Evolutionary conservation across 1,139 yeast species (phyloP).

Genomic region (Yamadazyma dushanensis): DNA sequence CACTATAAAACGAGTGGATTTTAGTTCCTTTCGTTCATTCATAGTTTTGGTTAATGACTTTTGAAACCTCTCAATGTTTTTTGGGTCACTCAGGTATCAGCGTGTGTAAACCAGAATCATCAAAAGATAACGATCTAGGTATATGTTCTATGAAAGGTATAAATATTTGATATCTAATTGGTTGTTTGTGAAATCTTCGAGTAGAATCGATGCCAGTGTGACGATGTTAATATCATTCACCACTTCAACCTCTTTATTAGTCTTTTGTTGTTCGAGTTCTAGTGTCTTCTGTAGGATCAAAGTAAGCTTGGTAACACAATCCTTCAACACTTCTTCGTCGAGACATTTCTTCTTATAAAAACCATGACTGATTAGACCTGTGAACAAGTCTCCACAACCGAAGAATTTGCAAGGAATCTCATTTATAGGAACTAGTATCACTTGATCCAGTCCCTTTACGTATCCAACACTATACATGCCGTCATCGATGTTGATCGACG

Average conservation of each 20-base stretch:
- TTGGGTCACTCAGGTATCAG: conserved; percentile 1
- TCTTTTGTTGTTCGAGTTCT: conserved; percentile 21
- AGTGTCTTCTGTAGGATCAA: conserved; percentile 30
- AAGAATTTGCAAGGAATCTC: conserved; percentile 39
- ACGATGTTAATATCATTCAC: conserved; percentile 31
- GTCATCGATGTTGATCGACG: conserved; percentile 34
- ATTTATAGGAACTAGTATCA: conserved; percentile 31
- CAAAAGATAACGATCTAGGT: no score
- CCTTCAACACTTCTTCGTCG: conserved; percentile 27
- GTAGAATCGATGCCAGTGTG: conserved; percentile 10
- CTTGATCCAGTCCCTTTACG: conserved; percentile 9
- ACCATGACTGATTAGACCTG: conserved; percentile 38
- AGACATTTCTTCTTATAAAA: conserved; percentile 23
- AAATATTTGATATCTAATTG: not conserved
- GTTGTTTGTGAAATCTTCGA: not conserved
- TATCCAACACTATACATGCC: conserved; percentile 37
- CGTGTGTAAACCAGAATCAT: not conserved
- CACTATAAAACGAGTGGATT: not conserved
- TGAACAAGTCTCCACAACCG: conserved; percentile 49
- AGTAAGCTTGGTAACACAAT: conserved; percentile 29
- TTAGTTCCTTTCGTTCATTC: not conserved
- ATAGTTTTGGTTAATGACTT: not conserved
- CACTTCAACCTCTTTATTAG: conserved; percentile 17
- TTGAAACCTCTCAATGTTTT: no score
- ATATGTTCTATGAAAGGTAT: not conserved